Evolutionary conservation across 352 stramenopile species (phyloP), one percentile per base, ranked within the genome.

Genomic region (Discostella stelligera): DNA sequence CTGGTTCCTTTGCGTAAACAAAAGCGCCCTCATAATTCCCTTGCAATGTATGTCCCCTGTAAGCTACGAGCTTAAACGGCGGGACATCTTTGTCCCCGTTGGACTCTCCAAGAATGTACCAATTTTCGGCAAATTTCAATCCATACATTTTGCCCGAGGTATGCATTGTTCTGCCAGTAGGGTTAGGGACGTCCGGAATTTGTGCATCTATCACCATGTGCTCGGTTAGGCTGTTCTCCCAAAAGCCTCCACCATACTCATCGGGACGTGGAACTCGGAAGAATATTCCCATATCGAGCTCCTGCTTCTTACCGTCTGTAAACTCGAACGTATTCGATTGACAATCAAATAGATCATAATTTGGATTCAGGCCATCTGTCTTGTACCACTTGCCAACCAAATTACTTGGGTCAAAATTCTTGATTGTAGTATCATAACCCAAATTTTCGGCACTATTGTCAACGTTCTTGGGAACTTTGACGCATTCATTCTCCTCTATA

Each of bases 301-400:
- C 79, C 16, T 60, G 70, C 55, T 73, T 72, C 46, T 71, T 66
- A 18, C 86, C 70, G 32, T 80, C 65, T 0, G 62, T 65, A 53
- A 80, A 76, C 20, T 65, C n/a, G 75, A 94, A 94, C 0, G 79
- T 89, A 63, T 94, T 94, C 3, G 79, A 76, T 58, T 94, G 88
- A 75, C 88, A 94, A 68, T 89, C 78, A 77, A 92, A 94, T 20
- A 90, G 78, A 77, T 92, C 86, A 55, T 94, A 91, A 49, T 94
- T 94, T 10, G 85, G 83, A 77, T 90, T 91, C 27, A 91, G 79
- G 25, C 88, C 86, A 67, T 90, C 71, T 0, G 83, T 90, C 65
- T 94, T 94, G 61, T 89, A 92, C 88, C 88, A 94, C 37, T 71
- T 88, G 6, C 88, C 88, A 37, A 89, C 52, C 44, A 93, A 69